A percentile compares a stretch with the other conserved stretches of the same genome.
phyloP scores from a whole-genome alignment of 228 moss, liverwort and hornwort genomes.

The Sphagnum fallax region DNA sequence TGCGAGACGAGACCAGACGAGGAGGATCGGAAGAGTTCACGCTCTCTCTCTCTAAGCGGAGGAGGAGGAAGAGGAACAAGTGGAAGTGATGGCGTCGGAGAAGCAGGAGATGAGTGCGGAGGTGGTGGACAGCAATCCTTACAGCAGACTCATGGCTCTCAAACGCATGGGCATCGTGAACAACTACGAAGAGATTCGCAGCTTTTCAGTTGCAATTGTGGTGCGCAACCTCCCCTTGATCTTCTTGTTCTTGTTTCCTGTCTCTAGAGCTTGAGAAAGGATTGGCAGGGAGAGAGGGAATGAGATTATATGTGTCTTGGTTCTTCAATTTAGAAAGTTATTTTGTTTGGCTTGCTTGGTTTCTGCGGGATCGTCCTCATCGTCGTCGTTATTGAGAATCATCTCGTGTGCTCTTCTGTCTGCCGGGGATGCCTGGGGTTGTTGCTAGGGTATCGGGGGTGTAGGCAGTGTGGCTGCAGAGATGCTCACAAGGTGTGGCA shows the following conservation, averaged over 20 bases:
- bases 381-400: background rate
- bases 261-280: no score
- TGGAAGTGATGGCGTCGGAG: constrained; percentile 2
- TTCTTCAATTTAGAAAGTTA: no score
- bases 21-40: no score
- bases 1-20: no score
- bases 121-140: constrained; percentile 96
- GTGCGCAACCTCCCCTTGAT: constrained; percentile 16
- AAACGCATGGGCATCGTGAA: constrained; percentile 98
- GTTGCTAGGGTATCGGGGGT: constrained; percentile 82
- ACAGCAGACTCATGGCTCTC: constrained; percentile 97
- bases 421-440: background rate
- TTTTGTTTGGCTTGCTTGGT: background rate
- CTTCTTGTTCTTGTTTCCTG: background rate
- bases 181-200: constrained; percentile 87
- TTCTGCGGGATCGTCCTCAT: background rate
- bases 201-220: constrained; percentile 92
- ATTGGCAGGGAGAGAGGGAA: no score
- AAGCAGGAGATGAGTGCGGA: constrained; percentile 96
- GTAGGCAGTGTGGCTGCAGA: constrained; percentile 99
- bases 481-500: constrained; percentile 97
- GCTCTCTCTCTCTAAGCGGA: no score
- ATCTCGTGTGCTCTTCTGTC: background rate
- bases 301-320: no score
- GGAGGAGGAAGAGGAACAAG: no score